These are phyloP conservation scores for Moesziomyces parantarcticus DNA, from an alignment of 1,284 basidiomycete genomes.

Conservation along the genomic window DNA sequence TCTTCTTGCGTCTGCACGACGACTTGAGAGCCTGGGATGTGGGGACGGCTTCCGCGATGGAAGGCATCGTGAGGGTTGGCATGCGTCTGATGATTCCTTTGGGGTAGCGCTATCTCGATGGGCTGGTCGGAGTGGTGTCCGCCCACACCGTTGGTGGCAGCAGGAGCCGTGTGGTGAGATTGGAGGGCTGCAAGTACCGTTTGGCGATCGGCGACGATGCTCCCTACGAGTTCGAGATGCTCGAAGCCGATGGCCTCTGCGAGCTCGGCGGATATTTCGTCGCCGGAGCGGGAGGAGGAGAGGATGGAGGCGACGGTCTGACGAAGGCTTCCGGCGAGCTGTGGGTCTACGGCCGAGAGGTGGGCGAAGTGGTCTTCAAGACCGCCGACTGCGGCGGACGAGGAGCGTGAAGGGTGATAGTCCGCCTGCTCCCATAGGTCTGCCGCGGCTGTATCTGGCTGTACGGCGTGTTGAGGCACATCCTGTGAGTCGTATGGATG, in stretches of 20 bases:
- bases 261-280: slow-evolving; percentile 81
- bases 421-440: slow-evolving; percentile 4
- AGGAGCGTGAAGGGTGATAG: slow-evolving; percentile 6
- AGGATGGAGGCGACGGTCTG: slow-evolving; percentile 23
- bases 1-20: slow-evolving; percentile 64
- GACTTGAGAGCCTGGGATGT: slow-evolving; percentile 65
- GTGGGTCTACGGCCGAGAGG: slow-evolving; percentile 19
- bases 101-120: slow-evolving; percentile 17
- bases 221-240: slow-evolving; percentile 74
- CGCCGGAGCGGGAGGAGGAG: slow-evolving; percentile 62
- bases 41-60: slow-evolving; percentile 45
- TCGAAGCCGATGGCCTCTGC: slow-evolving; percentile 88
- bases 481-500: slow-evolving; percentile 22
- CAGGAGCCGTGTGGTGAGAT: background rate
- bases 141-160: slow-evolving; percentile 31
- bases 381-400: slow-evolving; percentile 15
- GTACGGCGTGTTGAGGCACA: slow-evolving; percentile 16
- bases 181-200: slow-evolving; percentile 46
- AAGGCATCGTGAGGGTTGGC: slow-evolving; percentile 11
- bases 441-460: slow-evolving; percentile 15
- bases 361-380: slow-evolving; percentile 35
- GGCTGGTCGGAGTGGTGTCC: slow-evolving; percentile 5
- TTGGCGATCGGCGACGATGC: slow-evolving; percentile 68
- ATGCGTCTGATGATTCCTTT: slow-evolving; percentile 49
- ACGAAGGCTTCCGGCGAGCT: slow-evolving; percentile 37